These are phyloP conservation scores for Alternaria triticimaculans DNA, from an alignment of 2,329 filamentous ascomycete genomes.

Conservation along the genomic window DNA sequence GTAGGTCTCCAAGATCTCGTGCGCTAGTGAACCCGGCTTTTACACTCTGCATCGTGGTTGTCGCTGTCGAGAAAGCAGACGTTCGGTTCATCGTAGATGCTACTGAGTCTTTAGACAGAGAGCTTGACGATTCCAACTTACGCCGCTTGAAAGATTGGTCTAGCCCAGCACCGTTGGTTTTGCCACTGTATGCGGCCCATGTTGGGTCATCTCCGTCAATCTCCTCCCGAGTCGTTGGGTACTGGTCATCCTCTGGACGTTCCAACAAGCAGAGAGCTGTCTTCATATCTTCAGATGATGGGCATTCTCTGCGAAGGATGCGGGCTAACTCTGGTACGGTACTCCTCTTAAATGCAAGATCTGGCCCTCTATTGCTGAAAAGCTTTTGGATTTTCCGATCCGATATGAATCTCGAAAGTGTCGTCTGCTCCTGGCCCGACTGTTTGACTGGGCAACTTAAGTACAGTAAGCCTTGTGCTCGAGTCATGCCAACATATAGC, in stretches of 20 bases:
- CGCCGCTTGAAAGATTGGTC: slow-evolving; percentile 32
- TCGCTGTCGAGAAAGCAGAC: slow-evolving; percentile 36
- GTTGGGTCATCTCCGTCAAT: slow-evolving; percentile 38
- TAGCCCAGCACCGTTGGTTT: slow-evolving; percentile 10
- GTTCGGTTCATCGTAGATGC: slow-evolving; percentile 41
- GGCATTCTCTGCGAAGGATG: slow-evolving; percentile 71
- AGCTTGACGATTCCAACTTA: slow-evolving; percentile 28
- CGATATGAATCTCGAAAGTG: slow-evolving; percentile 75
- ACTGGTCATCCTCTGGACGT: slow-evolving; percentile 44
- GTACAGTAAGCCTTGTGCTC: slow-evolving; percentile 85
- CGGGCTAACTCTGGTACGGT: slow-evolving; percentile 71
- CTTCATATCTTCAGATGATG: slow-evolving; percentile 53
- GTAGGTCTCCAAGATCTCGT: slow-evolving; percentile 33
- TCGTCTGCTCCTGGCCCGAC: slow-evolving; percentile 66
- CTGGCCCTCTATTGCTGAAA: slow-evolving; percentile 70
- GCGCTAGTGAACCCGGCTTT: slow-evolving; percentile 50
- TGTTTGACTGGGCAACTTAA: slow-evolving; percentile 79
- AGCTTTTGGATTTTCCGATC: slow-evolving; percentile 58
- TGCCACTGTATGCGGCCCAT: slow-evolving; percentile 22
- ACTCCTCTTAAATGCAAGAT: slow-evolving; percentile 63
- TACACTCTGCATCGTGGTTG: slow-evolving; percentile 27
- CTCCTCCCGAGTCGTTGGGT: slow-evolving; percentile 45
- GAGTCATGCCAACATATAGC: slow-evolving; percentile 95
- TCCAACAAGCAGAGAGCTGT: slow-evolving; percentile 33
- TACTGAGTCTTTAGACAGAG: slow-evolving; percentile 13